A percentile compares a stretch with the other conserved stretches of the same genome.
Evolutionary conservation across 2,329 filamentous ascomycete genomes (phyloP).

Genomic region (Pestalotiopsis sp.): DNA sequence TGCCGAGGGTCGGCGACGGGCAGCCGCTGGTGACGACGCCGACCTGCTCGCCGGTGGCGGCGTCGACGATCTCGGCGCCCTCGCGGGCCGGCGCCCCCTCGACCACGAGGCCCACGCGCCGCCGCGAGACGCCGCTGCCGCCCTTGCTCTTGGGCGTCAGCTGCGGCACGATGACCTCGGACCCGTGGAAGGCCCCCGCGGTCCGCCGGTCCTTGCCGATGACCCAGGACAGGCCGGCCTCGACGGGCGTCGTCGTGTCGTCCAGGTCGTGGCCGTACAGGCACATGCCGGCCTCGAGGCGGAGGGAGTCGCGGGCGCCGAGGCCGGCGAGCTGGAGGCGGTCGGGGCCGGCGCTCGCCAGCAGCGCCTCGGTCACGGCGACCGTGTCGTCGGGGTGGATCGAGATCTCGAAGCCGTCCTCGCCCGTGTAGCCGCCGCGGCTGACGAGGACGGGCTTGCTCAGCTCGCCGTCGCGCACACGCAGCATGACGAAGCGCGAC

Average conservation of each 20-base stretch:
- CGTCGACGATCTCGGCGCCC: slow-evolving; percentile 73
- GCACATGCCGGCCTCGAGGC: slow-evolving; percentile 97
- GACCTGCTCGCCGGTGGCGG: slow-evolving; percentile 61
- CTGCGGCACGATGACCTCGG: slow-evolving; percentile 75
- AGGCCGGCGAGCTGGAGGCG: slow-evolving; percentile 80
- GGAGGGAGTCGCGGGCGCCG: slow-evolving; percentile 86
- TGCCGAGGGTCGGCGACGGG: slow-evolving; percentile 81
- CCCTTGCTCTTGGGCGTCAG: slow-evolving; percentile 74
- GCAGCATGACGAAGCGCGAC: slow-evolving; percentile 66
- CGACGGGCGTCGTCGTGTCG: slow-evolving; percentile 66
- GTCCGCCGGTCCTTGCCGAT: slow-evolving; percentile 75
- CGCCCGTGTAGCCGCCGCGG: slow-evolving; percentile 92
- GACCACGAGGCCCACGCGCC: slow-evolving; percentile 80
- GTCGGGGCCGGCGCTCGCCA: slow-evolving; percentile 62
- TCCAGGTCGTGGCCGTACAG: slow-evolving; percentile 98
- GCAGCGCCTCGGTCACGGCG: slow-evolving; percentile 68
- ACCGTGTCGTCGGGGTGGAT: slow-evolving; percentile 70
- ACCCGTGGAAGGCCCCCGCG: slow-evolving; percentile 79
- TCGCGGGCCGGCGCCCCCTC: slow-evolving; percentile 89
- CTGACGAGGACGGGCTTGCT: slow-evolving; percentile 69
- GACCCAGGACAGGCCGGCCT: slow-evolving; percentile 70
- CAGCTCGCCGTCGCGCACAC: slow-evolving; percentile 53
- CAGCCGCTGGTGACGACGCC: slow-evolving; percentile 87
- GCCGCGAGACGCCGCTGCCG: slow-evolving; percentile 67
- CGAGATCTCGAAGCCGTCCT: slow-evolving; percentile 97